Percentiles rank a stretch among this genome's conserved stretches.
These are phyloP conservation scores for Thermoascus crustaceus DNA, from an alignment of 2,329 filamentous ascomycete species.

Conservation along the genomic window DNA sequence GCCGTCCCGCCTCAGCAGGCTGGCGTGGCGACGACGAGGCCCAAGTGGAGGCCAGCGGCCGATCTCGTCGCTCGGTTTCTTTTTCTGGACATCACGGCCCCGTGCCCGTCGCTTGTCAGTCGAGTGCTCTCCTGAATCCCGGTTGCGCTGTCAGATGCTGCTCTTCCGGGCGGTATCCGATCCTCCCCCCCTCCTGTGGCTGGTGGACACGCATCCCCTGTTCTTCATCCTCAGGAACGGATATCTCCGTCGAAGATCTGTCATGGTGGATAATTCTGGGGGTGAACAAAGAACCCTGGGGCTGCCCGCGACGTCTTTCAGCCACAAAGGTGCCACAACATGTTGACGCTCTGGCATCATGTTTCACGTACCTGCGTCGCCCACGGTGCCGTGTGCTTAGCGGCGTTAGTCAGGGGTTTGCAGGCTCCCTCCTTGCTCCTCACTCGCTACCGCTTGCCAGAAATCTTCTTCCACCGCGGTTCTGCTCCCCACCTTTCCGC, in stretches of 20 bases:
- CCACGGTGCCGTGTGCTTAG: background rate
- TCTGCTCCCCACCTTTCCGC: too few species aligned
- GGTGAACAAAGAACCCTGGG: too few species aligned
- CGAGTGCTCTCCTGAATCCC: background rate
- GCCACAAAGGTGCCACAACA: background rate
- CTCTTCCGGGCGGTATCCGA: background rate
- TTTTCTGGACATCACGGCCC: background rate
- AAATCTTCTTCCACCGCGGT: too few species aligned
- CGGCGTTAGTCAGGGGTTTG: conserved; percentile 1
- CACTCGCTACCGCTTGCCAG: too few species aligned
- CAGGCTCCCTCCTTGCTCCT: too few species aligned
- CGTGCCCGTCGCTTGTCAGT: background rate
- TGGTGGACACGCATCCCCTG: too few species aligned
- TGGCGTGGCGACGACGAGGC: background rate
- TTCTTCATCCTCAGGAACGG: too few species aligned
- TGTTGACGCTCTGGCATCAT: background rate
- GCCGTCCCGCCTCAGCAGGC: background rate
- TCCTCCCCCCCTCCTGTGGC: too few species aligned
- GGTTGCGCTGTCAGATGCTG: background rate
- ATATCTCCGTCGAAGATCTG: too few species aligned
- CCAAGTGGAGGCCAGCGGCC: conserved; percentile 1
- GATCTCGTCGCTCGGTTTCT: background rate
- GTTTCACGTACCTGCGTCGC: background rate
- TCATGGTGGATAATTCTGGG: too few species aligned
- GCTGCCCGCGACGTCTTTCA: too few species aligned